phyloP scores from a whole-genome alignment of 2,329 filamentous ascomycete species.

The Pyrenochaeta sp. region DNA sequence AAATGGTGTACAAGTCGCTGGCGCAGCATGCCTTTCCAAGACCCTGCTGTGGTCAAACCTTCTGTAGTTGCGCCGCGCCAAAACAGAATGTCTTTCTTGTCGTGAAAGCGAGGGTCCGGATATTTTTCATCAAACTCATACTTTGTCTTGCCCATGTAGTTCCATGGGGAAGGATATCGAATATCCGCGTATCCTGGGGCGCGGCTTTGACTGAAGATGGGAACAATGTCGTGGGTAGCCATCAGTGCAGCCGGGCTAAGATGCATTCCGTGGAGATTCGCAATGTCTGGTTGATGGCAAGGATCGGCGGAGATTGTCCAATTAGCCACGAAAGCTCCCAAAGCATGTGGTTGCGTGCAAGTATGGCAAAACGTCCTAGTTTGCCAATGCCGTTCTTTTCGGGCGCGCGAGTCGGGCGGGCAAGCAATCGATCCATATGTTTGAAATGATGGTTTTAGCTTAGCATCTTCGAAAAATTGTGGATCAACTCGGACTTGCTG shows the following conservation, averaged over 20 bases:
- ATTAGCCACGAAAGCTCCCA: slow-evolving; percentile 70
- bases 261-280: slow-evolving; percentile 76
- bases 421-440: slow-evolving; percentile 62
- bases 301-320: slow-evolving; percentile 71
- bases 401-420: slow-evolving; percentile 66
- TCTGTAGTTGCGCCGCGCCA: slow-evolving; percentile 75
- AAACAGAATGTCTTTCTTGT: slow-evolving; percentile 71
- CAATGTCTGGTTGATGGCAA: slow-evolving; percentile 80
- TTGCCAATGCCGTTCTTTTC: slow-evolving; percentile 68
- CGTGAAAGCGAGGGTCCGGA: slow-evolving; percentile 63
- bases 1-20: slow-evolving; percentile 74
- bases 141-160: slow-evolving; percentile 65
- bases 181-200: slow-evolving; percentile 78
- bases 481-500: slow-evolving; percentile 33
- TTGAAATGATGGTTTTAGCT: slow-evolving; percentile 50
- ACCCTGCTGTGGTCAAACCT: slow-evolving; percentile 59
- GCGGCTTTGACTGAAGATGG: slow-evolving; percentile 79
- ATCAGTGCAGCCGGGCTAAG: slow-evolving; percentile 69
- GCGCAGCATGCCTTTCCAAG: slow-evolving; percentile 71
- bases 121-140: slow-evolving; percentile 60
- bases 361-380: slow-evolving; percentile 68
- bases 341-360: slow-evolving; percentile 70
- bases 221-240: slow-evolving; percentile 70
- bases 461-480: slow-evolving; percentile 42
- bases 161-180: slow-evolving; percentile 71